Percentiles rank a stretch among this genome's conserved stretches.
Evolutionary conservation across 495 filamentous ascomycete genomes (phyloP).

Genomic region (Daldinia loculata): DNA sequence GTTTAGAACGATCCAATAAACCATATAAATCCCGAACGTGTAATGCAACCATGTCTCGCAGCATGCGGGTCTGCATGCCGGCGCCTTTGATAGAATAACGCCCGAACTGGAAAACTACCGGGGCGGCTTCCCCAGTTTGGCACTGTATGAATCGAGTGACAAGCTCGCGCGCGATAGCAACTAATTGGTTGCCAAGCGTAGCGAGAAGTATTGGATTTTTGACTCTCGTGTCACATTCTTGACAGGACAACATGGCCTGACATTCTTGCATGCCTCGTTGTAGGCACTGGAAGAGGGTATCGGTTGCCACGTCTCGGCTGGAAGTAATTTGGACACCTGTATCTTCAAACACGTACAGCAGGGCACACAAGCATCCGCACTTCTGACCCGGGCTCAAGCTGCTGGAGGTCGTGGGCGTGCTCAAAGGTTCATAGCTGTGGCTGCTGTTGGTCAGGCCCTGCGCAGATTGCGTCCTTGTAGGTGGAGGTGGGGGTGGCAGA

Average conservation of each 20-base stretch:
- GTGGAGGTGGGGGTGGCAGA: background rate
- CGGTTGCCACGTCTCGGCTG: background rate
- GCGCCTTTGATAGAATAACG: background rate
- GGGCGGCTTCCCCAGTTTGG: background rate
- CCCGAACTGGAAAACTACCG: background rate
- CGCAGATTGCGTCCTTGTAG: background rate
- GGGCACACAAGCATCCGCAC: background rate
- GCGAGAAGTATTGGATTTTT: background rate
- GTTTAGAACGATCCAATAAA: background rate
- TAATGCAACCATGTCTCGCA: conserved; percentile 1
- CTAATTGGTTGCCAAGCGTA: background rate
- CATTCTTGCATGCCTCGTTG: background rate
- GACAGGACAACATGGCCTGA: background rate
- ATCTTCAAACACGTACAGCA: background rate
- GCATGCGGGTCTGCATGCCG: background rate
- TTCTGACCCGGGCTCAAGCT: background rate
- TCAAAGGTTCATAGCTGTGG: background rate
- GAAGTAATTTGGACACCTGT: background rate
- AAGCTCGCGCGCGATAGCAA: background rate
- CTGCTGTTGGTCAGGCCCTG: background rate
- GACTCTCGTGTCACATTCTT: background rate
- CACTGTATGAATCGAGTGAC: background rate
- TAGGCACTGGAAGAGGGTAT: background rate
- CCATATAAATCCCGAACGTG: background rate
- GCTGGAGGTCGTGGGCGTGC: background rate